These are phyloP conservation scores for Aspergillus sp. DNA, from an alignment of 2,329 filamentous ascomycete species.

Conservation along the genomic window DNA sequence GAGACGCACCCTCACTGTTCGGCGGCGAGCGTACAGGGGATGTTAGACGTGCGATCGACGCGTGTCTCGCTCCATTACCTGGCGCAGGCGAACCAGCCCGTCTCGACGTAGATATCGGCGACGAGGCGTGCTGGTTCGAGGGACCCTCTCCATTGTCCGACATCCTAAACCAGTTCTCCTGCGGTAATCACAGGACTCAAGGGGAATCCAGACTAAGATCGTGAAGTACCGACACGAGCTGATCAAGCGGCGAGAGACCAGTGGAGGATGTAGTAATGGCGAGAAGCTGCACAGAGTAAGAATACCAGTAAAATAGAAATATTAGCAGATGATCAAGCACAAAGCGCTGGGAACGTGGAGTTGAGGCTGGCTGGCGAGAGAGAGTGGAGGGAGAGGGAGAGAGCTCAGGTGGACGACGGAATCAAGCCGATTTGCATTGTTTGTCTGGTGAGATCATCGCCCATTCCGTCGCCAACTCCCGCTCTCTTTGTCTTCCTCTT, in stretches of 20 bases:
- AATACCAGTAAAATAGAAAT: no score
- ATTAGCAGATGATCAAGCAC: no score
- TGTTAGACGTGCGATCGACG: slow-evolving; percentile 46
- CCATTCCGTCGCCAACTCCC: background rate
- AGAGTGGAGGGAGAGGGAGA: background rate
- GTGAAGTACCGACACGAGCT: no score
- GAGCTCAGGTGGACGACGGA: slow-evolving; percentile 4
- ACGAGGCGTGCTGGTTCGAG: slow-evolving; percentile 21
- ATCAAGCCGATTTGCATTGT: slow-evolving; percentile 20
- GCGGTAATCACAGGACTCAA: background rate
- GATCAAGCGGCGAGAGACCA: no score
- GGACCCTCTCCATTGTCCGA: slow-evolving; percentile 30
- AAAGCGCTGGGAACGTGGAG: no score
- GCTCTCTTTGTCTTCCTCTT: background rate
- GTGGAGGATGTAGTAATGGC: background rate
- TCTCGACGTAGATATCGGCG: slow-evolving; percentile 23
- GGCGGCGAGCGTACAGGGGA: slow-evolving; percentile 45
- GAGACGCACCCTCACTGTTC: slow-evolving; percentile 16
- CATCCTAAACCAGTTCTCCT: slow-evolving; percentile 15
- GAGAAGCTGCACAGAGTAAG: background rate
- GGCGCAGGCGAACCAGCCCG: slow-evolving; percentile 29
- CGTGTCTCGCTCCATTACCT: slow-evolving; percentile 40
- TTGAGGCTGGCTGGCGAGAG: background rate
- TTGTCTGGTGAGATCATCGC: slow-evolving; percentile 20
- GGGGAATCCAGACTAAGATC: no score